Evolutionary conservation across 2,329 filamentous ascomycete genomes (phyloP), one percentile per base, ranked within the genome.

Genomic region (Cladophialophora psammophila): DNA sequence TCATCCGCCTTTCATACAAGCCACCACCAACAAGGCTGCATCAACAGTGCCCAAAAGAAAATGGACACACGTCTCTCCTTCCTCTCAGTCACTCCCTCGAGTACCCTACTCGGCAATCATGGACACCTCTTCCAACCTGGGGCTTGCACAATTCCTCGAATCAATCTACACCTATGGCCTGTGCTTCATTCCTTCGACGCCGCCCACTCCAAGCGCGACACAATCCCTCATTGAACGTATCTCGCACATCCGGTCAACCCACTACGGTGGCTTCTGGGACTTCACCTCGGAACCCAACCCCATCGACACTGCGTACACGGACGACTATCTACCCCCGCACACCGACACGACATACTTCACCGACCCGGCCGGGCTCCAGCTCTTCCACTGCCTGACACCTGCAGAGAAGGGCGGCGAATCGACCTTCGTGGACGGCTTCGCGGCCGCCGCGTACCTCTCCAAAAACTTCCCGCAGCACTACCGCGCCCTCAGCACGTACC

Each of bases 291-390:
- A 97, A 78, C 86, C 97, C 31, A 90, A 92, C 34, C 90, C 90
- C 75, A 94, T 94, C 71, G 93, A 97, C 75, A 96, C 92, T 1
- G 93, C 93, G 3, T 99, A 98, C 80, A 97, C 94, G 1, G 93
- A 91, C 73, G 84, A 95, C 59, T 89, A 89, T 0, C 86, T 99
- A 2, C 87, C 88, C 20, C 90, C 91, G 0, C 95, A 99, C 78
- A 98, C 94, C 0, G 95, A 99, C 80, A 98, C 88, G 6, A 97
- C 94, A 0, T 98, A 99, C 79, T 98, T 98, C 80, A 93, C 88
- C 26, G 94, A 98, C 70, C 94, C 95, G 0, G 90, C 92, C 1
- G 93, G 94, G 9, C 85, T 99, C 38, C 95, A 99, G 78, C 89
- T 95, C 32, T 96, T 99, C 78, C 95, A 99, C 76, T 64, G 67